Evolutionary conservation across 2,329 filamentous ascomycete genomes (phyloP).

Genomic region (Akanthomyces dipterigenus): DNA sequence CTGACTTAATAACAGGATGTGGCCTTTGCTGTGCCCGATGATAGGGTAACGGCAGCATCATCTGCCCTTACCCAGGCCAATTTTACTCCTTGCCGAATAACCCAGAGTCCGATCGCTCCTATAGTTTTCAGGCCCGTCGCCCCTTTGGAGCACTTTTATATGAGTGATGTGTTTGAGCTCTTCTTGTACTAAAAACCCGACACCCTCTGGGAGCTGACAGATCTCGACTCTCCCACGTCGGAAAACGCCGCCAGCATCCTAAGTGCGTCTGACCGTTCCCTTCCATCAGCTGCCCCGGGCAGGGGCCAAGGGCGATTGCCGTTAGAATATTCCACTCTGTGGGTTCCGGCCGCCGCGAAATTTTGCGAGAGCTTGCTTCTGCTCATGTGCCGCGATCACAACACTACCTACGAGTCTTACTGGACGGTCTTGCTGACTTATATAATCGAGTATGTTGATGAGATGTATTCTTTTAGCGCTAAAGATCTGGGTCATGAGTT

Average conservation of each 20-base stretch:
- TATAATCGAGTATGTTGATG: not conserved
- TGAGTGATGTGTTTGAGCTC: not conserved
- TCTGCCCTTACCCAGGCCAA: not conserved
- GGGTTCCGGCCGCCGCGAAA: not conserved
- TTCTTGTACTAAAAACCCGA: constrained; percentile 4
- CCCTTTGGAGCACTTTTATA: not conserved
- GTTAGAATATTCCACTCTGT: not conserved
- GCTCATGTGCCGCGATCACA: not conserved
- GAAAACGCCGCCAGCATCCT: not conserved
- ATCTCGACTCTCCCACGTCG: not conserved
- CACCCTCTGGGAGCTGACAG: not conserved
- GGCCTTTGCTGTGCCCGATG: not conserved
- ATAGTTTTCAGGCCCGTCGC: not conserved
- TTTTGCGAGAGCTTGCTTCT: not conserved
- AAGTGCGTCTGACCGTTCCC: not conserved
- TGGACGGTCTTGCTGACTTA: not conserved
- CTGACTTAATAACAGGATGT: not conserved
- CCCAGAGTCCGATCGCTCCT: not conserved
- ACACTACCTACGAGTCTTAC: not conserved
- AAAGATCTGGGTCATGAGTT: not conserved
- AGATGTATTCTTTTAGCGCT: not conserved
- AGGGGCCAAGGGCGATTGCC: not conserved
- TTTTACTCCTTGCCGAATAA: not conserved
- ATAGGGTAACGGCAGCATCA: not conserved
- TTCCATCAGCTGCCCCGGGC: not conserved